A percentile compares a stretch with the other conserved stretches of the same genome.
Evolutionary conservation across 495 filamentous ascomycete genomes (phyloP).

Genomic region (Hypoxylon rickii): DNA sequence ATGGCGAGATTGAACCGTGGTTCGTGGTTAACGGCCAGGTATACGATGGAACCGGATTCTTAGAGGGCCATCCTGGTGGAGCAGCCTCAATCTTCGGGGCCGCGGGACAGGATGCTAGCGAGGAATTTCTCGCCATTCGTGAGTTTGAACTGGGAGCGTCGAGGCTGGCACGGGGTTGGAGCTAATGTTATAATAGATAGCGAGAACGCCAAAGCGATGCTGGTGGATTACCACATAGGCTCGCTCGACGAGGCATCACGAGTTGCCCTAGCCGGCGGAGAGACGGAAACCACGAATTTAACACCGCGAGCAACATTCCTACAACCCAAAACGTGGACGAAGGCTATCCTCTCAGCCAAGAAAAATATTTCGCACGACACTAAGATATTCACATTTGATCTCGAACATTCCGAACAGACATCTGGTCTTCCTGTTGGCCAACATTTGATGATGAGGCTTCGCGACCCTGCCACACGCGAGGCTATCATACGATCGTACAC

Average conservation of each 20-base stretch:
- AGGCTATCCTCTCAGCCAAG: constrained; percentile 68
- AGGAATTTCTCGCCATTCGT: constrained; percentile 96
- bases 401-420: constrained; percentile 71
- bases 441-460: constrained; percentile 85
- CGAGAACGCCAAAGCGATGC: constrained; percentile 93
- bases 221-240: constrained; percentile 87
- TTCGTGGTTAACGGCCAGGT: constrained; percentile 93
- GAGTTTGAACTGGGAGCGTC: constrained; percentile 44
- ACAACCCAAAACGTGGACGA: constrained; percentile 71
- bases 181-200: constrained; percentile 60
- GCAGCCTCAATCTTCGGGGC: constrained; percentile 84
- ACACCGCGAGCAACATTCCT: constrained; percentile 66
- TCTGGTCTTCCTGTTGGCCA: constrained; percentile 87
- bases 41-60: constrained; percentile 84
- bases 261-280: constrained; percentile 48
- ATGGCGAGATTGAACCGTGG: constrained; percentile 73
- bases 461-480: constrained; percentile 68
- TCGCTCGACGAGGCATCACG: constrained; percentile 65
- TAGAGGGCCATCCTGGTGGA: constrained; percentile 88
- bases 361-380: constrained; percentile 77
- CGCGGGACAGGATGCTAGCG: constrained; percentile 83
- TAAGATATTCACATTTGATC: constrained; percentile 77
- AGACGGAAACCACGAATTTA: constrained; percentile 11
- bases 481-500: constrained; percentile 88
- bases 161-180: background rate